Base-by-base conservation (phyloP, 2,329 filamentous ascomycete genomes). In the Claviceps digitariae region DNA sequence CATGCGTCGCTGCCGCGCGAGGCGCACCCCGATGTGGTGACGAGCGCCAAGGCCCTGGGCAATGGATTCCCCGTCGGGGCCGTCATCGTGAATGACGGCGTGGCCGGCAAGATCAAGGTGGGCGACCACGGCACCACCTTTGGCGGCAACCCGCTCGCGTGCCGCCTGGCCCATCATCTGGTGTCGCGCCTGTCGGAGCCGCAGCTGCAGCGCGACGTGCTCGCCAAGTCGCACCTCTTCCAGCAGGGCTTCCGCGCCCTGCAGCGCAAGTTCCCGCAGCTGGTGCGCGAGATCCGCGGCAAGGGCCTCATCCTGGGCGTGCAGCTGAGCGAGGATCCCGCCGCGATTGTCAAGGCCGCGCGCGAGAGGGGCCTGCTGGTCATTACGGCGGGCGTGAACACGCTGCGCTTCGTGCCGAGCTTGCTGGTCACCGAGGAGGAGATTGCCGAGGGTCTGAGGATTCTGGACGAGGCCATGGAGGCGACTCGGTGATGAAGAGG, bases 11-110 rank as follows among this genome's bases (percentile, higher is more conserved):
- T 93, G 25, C 85, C 87, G 38, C 73, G 77, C 60, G 83, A 87
- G 58, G 89, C 90, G 1, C 93, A 98, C 66, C 93, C 93, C 7
- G 93, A 98, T 63, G 84, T 98, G 59, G 72, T 98, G 58, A 96
- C 91, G 15, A 91, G 87, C 0, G 93, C 93, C 54, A 98, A 98
- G 74, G 93, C 93, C 1, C 82, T 98, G 2, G 93, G 93, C 17
- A 98, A 98, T 64, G 93, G 93, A 5, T 91, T 96, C 68, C 93
- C 93, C 48, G 90, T 98, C 59, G 93, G 89, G 50, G 93, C 93
- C 7, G 70, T 72, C 23, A 59, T 74, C 25, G 69, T 74, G 27
- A 73, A 69, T 15, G 62, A 65, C 51, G 59, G 63, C 23, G 70
- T 74, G 5, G 60, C 62, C 44, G 69, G 71, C 25, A 72, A 67